Percentiles rank a stretch among this genome's conserved stretches.
Conservation (phyloP, 2,329 filamentous ascomycete genomes). For the Periconia macrospinosa region DNA sequence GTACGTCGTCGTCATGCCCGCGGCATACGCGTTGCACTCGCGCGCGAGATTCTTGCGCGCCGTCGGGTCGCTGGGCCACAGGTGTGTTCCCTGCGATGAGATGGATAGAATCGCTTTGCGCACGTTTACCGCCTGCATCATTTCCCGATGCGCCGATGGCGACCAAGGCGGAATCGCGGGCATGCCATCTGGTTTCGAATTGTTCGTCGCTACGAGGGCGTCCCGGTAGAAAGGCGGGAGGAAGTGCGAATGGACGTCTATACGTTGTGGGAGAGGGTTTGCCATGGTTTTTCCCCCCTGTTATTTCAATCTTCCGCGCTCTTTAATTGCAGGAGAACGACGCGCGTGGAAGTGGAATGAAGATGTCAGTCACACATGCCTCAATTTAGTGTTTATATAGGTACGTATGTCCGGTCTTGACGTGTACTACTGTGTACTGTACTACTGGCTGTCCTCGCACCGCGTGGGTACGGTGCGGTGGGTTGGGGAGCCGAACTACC, state of each 20-base stretch:
- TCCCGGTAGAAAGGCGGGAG: constrained; percentile 48
- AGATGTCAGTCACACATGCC: no score
- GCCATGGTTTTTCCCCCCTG: constrained; percentile 24
- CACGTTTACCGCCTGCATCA: constrained; percentile 56
- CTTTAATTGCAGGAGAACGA: no score
- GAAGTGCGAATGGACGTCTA: constrained; percentile 55
- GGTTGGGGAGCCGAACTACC: no score
- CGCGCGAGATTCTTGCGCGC: constrained; percentile 45
- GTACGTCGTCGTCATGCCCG: constrained; percentile 39
- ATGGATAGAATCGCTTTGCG: constrained; percentile 58
- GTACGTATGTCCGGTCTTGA: no score
- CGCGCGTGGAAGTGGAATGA: no score
- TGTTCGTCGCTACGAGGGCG: constrained; percentile 45
- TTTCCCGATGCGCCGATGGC: constrained; percentile 48
- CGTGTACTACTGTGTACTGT: no score
- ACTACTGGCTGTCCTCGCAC: no score
- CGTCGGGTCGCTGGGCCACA: constrained; percentile 44
- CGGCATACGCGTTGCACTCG: constrained; percentile 46
- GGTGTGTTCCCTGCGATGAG: constrained; percentile 56
- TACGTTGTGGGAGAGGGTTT: constrained; percentile 30
- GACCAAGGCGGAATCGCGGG: constrained; percentile 53
- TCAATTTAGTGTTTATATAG: no score
- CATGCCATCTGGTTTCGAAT: constrained; percentile 54
- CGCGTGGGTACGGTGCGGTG: no score
- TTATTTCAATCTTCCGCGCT: no score